These are phyloP conservation scores for Aspergillus intermedius DNA, from an alignment of 2,329 filamentous ascomycete genomes.

Conservation along the genomic window DNA sequence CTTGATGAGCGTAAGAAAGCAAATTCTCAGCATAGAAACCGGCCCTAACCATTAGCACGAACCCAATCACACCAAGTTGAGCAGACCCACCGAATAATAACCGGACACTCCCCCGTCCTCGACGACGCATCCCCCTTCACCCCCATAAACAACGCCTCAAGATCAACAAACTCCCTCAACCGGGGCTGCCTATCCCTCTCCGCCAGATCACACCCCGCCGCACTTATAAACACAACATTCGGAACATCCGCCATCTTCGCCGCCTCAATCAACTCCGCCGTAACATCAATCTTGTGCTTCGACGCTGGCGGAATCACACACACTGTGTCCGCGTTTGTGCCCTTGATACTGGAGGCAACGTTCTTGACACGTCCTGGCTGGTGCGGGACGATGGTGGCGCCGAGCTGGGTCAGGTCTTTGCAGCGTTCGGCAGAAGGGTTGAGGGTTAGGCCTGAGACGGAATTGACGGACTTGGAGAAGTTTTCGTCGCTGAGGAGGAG, in stretches of 20 bases:
- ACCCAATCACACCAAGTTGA: constrained; percentile 8
- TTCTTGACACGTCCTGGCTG: constrained; percentile 35
- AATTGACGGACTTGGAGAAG: constrained; percentile 39
- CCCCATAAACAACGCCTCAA: constrained; percentile 40
- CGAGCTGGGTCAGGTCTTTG: constrained; percentile 38
- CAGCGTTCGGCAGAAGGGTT: constrained; percentile 28
- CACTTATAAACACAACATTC: constrained; percentile 45
- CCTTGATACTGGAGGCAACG: constrained; percentile 36
- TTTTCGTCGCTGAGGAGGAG: constrained; percentile 39
- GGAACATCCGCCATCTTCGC: constrained; percentile 40
- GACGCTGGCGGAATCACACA: constrained; percentile 46
- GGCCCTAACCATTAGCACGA: constrained; percentile 25
- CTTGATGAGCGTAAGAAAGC: constrained; percentile 43
- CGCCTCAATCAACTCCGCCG: constrained; percentile 40
- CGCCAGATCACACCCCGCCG: constrained; percentile 47
- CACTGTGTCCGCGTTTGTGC: constrained; percentile 42
- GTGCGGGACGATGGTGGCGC: constrained; percentile 40
- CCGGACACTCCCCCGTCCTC: constrained; percentile 38
- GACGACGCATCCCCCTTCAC: constrained; percentile 40
- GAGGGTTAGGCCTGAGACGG: constrained; percentile 31
- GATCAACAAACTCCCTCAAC: constrained; percentile 47
- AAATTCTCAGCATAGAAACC: constrained; percentile 50
- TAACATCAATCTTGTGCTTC: constrained; percentile 42
- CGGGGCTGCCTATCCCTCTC: constrained; percentile 44
- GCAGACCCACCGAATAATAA: constrained; percentile 36